A percentile compares a stretch with the other conserved stretches of the same genome.
These are phyloP conservation scores for Pogostemon cablin DNA, from an alignment of 257 asterid species.

Conservation along the genomic window DNA sequence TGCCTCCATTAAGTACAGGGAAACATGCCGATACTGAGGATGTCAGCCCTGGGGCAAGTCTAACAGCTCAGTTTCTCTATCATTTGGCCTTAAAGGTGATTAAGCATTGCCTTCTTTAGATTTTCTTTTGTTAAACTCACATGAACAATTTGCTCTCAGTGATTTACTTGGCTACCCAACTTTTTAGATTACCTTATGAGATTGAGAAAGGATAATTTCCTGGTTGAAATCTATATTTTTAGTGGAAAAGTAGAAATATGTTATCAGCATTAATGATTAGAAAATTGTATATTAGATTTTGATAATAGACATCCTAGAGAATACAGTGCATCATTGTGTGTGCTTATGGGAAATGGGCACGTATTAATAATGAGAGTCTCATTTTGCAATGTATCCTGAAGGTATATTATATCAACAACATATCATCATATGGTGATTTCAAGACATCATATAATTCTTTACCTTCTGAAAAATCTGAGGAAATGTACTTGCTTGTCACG, in stretches of 20 bases:
- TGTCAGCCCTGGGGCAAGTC: slow-evolving; percentile 79
- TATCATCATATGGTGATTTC: slow-evolving; percentile 19
- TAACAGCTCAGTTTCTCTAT: slow-evolving; percentile 91
- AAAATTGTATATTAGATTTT: slow-evolving; percentile 7
- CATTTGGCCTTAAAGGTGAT: slow-evolving; percentile 84
- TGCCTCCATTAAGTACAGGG: slow-evolving; percentile 87
- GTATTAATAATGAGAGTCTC: not conserved
- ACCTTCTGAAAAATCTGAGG: not conserved
- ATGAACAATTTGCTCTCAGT: slow-evolving; percentile 19
- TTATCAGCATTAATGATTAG: slow-evolving; percentile 8
- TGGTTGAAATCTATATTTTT: slow-evolving; percentile 25
- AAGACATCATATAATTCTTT: slow-evolving; percentile 20
- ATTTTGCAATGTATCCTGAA: slow-evolving; percentile 1
- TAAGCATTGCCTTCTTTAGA: slow-evolving; percentile 28
- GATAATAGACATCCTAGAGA: slow-evolving; percentile 11
- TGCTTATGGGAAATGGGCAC: slow-evolving; percentile 5
- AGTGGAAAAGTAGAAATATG: slow-evolving; percentile 7
- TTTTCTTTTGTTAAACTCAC: slow-evolving; percentile 26
- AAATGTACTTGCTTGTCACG: slow-evolving; percentile 1
- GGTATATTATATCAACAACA: slow-evolving; percentile 1
- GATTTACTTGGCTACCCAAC: slow-evolving; percentile 22
- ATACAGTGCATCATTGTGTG: slow-evolving; percentile 4
- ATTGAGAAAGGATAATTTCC: slow-evolving; percentile 13
- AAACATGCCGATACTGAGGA: slow-evolving; percentile 70
- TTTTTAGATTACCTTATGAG: slow-evolving; percentile 3